phyloP scores from a whole-genome alignment of 257 asterid genomes.

The Przewalskia tangutica region DNA sequence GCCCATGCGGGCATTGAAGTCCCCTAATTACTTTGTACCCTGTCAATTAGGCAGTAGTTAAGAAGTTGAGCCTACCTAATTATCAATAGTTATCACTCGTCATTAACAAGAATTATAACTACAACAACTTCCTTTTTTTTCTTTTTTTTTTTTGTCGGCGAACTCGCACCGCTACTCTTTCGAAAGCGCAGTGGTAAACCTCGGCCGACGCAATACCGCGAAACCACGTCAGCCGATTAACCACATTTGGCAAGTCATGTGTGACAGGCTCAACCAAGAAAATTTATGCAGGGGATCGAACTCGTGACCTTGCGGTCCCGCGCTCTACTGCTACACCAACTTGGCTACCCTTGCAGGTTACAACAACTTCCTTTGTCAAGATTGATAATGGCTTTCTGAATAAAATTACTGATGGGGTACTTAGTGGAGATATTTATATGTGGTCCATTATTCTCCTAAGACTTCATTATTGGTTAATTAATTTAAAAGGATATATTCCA shows the following conservation, averaged over 20 bases:
- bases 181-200: no score
- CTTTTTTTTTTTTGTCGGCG: no score
- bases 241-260: no score
- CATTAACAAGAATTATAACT: neutral
- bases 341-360: no score
- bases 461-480: neutral
- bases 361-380: neutral
- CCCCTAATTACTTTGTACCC: neutral
- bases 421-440: neutral
- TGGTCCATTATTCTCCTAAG: neutral
- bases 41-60: neutral
- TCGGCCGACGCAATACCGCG: no score
- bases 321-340: no score
- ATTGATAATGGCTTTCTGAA: neutral
- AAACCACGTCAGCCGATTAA: no score
- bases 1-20: no score
- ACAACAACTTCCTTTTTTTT: neutral
- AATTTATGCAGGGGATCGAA: no score
- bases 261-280: no score
- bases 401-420: neutral
- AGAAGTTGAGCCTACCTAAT: neutral
- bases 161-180: no score
- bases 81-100: neutral
- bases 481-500: neutral
- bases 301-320: no score